Evolutionary conservation across 768 basidiomycete genomes (phyloP).

Genomic region (Phaeolepiota aurea): DNA sequence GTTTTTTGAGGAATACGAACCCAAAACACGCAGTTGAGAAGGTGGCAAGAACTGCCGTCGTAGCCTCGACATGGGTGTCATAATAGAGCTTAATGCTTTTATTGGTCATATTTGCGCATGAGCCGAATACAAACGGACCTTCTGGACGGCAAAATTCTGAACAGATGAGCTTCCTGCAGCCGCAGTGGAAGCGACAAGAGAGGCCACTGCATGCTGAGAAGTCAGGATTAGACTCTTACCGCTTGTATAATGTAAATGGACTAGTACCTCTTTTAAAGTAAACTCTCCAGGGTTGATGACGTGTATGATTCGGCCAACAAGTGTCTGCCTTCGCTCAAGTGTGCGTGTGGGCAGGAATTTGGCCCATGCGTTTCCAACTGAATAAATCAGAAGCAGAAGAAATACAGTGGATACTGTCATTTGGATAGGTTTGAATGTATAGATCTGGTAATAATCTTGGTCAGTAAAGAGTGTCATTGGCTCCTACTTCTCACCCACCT

Average conservation of each 20-base stretch:
- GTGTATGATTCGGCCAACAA: conserved; percentile 28
- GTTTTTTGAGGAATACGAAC: conserved; percentile 23
- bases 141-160: conserved; percentile 53
- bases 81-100: conserved; percentile 41
- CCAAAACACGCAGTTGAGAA: conserved; percentile 61
- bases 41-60: conserved; percentile 50
- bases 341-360: conserved; percentile 30
- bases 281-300: conserved; percentile 55
- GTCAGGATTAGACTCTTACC: not conserved
- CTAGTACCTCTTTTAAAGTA: conserved; percentile 49
- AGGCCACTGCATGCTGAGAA: conserved; percentile 46
- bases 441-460: conserved; percentile 43
- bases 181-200: conserved; percentile 50
- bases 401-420: conserved; percentile 47
- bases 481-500: conserved; percentile 25
- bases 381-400: conserved; percentile 44
- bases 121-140: conserved; percentile 20
- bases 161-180: conserved; percentile 45
- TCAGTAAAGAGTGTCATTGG: conserved; percentile 3
- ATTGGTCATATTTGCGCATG: too few species aligned
- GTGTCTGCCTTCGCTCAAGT: conserved; percentile 32
- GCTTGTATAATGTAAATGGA: not conserved
- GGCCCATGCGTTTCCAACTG: conserved; percentile 43
- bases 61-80: conserved; percentile 42
- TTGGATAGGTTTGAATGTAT: conserved; percentile 50